Percentiles rank a stretch among this genome's conserved stretches.
Conservation (phyloP, 192 early-diverging fungal genomes). For the Dissophora ornata region DNA sequence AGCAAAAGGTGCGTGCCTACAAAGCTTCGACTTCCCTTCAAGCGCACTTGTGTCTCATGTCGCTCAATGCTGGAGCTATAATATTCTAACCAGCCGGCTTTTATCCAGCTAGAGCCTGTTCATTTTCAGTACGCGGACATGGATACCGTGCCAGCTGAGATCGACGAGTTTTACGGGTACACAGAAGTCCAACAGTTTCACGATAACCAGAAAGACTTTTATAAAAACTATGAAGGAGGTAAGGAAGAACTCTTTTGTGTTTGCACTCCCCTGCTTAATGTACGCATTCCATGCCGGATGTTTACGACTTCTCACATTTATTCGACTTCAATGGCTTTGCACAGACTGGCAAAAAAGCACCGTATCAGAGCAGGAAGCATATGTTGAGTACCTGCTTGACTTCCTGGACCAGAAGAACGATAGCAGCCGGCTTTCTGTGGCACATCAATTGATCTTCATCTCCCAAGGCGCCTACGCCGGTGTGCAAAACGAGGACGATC, state of each 20-base stretch:
- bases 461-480: slow-evolving; percentile 57
- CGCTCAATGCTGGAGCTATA: too few relatives aligned
- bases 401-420: slow-evolving; percentile 65
- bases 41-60: too few relatives aligned
- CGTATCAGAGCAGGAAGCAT: slow-evolving; percentile 53
- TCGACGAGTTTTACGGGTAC: slow-evolving; percentile 70
- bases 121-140: slow-evolving; percentile 64
- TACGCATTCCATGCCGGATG: too few relatives aligned
- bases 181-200: slow-evolving; percentile 58
- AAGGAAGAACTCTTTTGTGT: too few relatives aligned
- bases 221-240: slow-evolving; percentile 54
- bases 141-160: slow-evolving; percentile 61
- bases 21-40: too few relatives aligned
- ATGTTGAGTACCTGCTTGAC: slow-evolving; percentile 67
- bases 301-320: too few relatives aligned
- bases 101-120: slow-evolving; percentile 60
- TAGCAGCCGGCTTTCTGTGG: slow-evolving; percentile 60
- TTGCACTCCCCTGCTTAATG: too few relatives aligned
- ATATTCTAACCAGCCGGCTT: too few relatives aligned
- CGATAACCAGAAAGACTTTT: slow-evolving; percentile 56
- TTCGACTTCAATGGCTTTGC: too few relatives aligned
- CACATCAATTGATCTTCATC: slow-evolving; percentile 71
- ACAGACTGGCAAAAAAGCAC: slow-evolving; percentile 60
- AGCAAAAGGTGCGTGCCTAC: slow-evolving; percentile 57
- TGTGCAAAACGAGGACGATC: slow-evolving; percentile 55